These are phyloP conservation scores for Ceratopteris richardii DNA, from an alignment of 75 land plant species.

Conservation along the genomic window DNA sequence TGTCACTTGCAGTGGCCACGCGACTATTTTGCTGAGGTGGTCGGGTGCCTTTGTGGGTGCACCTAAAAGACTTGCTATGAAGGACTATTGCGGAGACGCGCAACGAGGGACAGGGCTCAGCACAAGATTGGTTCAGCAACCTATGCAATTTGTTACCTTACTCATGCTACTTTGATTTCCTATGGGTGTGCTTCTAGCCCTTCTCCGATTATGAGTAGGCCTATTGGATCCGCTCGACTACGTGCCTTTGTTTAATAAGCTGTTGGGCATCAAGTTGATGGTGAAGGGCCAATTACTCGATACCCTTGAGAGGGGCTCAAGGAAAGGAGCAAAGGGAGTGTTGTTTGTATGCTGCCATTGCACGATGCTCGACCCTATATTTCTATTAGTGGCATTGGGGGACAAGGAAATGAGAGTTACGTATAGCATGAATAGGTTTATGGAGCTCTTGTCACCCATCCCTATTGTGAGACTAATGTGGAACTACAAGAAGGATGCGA, in stretches of 20 bases:
- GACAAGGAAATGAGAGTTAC: constrained; percentile 67
- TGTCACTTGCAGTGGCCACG: constrained; percentile 44
- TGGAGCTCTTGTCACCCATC: constrained; percentile 78
- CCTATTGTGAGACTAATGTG: constrained; percentile 58
- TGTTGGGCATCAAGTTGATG: constrained; percentile 63
- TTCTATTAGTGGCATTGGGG: constrained; percentile 64
- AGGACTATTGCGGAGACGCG: too few species aligned
- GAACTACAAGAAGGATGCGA: constrained; percentile 62
- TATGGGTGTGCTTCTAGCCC: constrained; percentile 54
- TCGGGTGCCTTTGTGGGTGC: too few species aligned
- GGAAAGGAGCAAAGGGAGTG: too few species aligned
- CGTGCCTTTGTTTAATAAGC: constrained; percentile 27
- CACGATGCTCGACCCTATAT: constrained; percentile 76
- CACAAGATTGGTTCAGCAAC: constrained; percentile 72
- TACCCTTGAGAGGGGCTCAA: too few species aligned
- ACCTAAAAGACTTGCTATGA: too few species aligned
- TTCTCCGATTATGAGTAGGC: constrained; percentile 52
- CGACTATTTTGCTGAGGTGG: constrained; percentile 47
- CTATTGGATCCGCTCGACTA: constrained; percentile 47
- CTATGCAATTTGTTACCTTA: constrained; percentile 57
- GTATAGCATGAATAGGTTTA: constrained; percentile 74
- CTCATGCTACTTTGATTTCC: constrained; percentile 78
- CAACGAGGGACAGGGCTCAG: too few species aligned
- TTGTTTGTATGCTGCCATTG: constrained; percentile 87
- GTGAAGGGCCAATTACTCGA: constrained; percentile 71